Base-by-base conservation (phyloP, 441 rosid species). In the Gossypium davidsonii region DNA sequence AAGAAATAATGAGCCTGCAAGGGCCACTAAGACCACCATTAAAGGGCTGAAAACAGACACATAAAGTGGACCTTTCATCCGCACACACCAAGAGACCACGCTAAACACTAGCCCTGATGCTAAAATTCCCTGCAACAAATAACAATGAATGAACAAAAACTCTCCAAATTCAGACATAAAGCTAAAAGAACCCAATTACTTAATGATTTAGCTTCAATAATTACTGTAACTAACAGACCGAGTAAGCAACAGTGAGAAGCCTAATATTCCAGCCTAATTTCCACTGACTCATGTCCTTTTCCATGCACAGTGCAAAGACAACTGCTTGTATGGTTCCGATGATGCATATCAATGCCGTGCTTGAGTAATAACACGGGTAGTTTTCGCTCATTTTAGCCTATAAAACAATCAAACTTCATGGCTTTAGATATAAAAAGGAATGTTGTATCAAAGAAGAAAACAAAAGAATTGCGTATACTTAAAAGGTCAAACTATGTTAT, bases 341-440 rank as follows among this genome's bases (percentile, higher is more conserved):
- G 10, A 17, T 39, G 73, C 69, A 74, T 73, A 72, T 79, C n/a
- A 78, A 60, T 26, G 87, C 80, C 52, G 86, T 77, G 81, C 85
- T 82, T 72, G 89, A 79, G 62, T 77, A 84, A 1, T 51, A 74
- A 61, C 77, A 84, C 52, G 91, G 67, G 67, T n/a, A 62, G 15
- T 34, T 31, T 3, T 34, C 25, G 20, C 21, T 15, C 46, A 61
- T 15, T 9, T 61, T 61, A 8, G 25, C 59, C 59, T 85, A 8
- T 64, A 11, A 63, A 9, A 34, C 39, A 34, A 34, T 6, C 39
- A 34, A 34, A 34, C 39, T 34, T 34, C 39, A 34, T 34, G 39
- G 39, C 39, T 34, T 34, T 34, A 34, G 8, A 34, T 34, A 34
- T 34, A 6, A 34, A 34, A 34, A 6, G 39, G 39, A 34, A 34